Evolutionary conservation across 2,329 filamentous ascomycete genomes (phyloP), one percentile per base, ranked within the genome.

Genomic region (Bipolaris bicolor): DNA sequence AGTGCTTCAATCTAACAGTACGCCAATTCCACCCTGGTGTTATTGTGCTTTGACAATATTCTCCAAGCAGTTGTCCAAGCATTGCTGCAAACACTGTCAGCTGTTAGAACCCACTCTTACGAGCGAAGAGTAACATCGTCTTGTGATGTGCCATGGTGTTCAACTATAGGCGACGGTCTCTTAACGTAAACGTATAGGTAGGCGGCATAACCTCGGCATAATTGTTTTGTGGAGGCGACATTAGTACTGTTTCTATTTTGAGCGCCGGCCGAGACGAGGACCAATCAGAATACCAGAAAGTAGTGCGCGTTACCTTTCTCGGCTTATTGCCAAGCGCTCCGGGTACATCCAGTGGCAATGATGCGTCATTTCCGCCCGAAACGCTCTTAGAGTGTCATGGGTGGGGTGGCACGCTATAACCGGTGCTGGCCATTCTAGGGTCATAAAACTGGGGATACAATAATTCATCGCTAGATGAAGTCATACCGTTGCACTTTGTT

Each of bases 171-270:
- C 41, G 10, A 33, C 9, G 33, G 15, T 50, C 29, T 39, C 39
- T 15, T 15, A 51, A 55, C 20, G 36, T 31, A 40, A 55, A 33
- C 26, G 46, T 50, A 45, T 55, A 50, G 52, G n/a, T n/a, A n/a
- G n/a, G n/a, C n/a, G 43, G 54, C 43, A 46, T 57, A 57, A 49
- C 45, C 55, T 57, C 49, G 55, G 55, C 55, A 57, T 49, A 16
- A 57, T 34, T 45, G 50, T 54, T 49, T 49, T 53, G 15, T 57
- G 55, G 31, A 57, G 45, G 52, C 7, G 36, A 49, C 24, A 44
- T 49, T 53, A n/a, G n/a, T n/a, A 31, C 44, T 49, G 55, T 33
- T 6, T 57, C 55, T 57, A 57, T 57, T 54, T 54, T 13, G 15
- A 46, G 55, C 7, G 49, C 33, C 44, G 39, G 18, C 45, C 45